phyloP scores from a whole-genome alignment of 2,329 filamentous ascomycete genomes.

The Cytospora piceicola region DNA sequence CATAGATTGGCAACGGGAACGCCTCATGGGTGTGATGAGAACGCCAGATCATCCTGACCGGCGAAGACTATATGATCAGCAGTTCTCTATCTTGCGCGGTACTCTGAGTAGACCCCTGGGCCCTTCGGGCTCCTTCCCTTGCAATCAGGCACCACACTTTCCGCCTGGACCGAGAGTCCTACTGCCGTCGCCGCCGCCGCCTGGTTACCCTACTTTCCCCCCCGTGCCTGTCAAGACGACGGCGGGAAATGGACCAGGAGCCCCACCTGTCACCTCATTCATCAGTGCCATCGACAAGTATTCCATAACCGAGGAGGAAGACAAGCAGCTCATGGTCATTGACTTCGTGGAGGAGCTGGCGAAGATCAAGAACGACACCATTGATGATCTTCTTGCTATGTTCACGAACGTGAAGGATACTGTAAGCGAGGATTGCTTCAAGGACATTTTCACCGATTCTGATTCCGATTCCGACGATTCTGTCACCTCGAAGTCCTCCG shows the following conservation, averaged over 20 bases:
- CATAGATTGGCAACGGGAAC: background rate
- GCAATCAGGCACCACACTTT: no score
- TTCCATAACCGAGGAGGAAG: slow-evolving; percentile 16
- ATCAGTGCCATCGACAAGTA: background rate
- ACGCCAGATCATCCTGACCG: background rate
- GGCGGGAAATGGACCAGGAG: no score
- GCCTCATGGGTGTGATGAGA: background rate
- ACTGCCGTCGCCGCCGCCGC: background rate
- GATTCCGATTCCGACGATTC: slow-evolving; percentile 19
- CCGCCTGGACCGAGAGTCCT: background rate
- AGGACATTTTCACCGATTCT: background rate
- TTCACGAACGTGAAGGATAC: slow-evolving; percentile 19
- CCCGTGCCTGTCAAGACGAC: no score
- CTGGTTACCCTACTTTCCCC: background rate
- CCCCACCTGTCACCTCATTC: background rate
- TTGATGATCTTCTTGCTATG: slow-evolving; percentile 9
- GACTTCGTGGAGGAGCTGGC: slow-evolving; percentile 18
- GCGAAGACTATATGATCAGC: no score
- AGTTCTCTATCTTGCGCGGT: no score
- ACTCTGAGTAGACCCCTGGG: no score
- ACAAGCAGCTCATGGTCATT: slow-evolving; percentile 22
- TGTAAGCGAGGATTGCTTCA: background rate
- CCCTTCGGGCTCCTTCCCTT: no score
- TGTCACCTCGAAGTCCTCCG: background rate
- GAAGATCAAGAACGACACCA: slow-evolving; percentile 2